Conservation (phyloP, 148 eudicot genomes). For the Persicaria tinctoria region DNA sequence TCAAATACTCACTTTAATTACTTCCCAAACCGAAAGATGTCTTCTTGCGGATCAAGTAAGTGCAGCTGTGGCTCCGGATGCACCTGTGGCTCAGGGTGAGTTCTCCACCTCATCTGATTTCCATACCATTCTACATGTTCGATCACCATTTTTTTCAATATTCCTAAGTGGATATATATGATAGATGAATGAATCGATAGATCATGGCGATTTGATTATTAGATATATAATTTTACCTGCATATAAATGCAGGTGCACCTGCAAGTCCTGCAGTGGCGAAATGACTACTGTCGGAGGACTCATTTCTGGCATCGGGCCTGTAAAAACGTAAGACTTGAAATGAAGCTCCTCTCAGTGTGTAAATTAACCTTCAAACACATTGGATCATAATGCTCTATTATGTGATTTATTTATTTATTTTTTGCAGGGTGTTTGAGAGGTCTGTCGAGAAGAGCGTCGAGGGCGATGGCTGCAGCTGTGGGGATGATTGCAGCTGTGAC, state of each 20-base stretch:
- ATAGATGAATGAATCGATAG: too few species aligned
- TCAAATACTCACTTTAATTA: background rate
- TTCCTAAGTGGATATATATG: too few species aligned
- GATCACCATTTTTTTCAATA: too few species aligned
- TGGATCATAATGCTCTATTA: too few species aligned
- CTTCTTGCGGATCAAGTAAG: background rate
- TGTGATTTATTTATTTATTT: too few species aligned
- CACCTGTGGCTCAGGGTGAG: constrained; percentile 9
- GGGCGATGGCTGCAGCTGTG: constrained; percentile 3
- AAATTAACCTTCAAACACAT: background rate
- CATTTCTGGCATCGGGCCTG: constrained; percentile 1
- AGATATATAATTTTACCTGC: background rate
- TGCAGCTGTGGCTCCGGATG: constrained; percentile 1
- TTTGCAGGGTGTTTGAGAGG: background rate
- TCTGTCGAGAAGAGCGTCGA: constrained; percentile 4
- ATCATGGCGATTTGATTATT: background rate
- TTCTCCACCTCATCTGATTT: background rate
- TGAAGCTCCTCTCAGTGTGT: too few species aligned
- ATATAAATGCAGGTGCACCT: constrained; percentile 3
- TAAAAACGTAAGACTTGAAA: background rate
- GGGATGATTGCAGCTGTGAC: constrained; percentile 1
- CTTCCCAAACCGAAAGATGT: background rate
- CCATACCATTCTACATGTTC: background rate
- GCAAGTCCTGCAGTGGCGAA: constrained; percentile 1
- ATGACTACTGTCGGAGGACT: background rate